Percentiles rank a stretch among this genome's conserved stretches.
Evolutionary conservation across 257 asterid genomes (phyloP).

Genomic region (Osmanthus fragrans): DNA sequence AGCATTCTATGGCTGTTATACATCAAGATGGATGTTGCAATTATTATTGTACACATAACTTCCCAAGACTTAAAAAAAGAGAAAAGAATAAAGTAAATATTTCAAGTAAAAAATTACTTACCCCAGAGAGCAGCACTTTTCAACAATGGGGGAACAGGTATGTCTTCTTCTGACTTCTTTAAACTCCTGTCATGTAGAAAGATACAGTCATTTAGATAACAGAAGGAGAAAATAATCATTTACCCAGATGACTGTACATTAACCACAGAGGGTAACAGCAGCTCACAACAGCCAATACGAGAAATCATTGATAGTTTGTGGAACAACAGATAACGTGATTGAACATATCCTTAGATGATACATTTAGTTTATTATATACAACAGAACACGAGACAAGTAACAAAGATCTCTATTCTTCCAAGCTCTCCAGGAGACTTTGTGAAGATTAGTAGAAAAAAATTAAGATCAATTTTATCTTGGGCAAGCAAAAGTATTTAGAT

Average conservation of each 20-base stretch:
- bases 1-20: neutral
- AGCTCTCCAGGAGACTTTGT: conserved; percentile 1
- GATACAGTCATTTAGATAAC: neutral
- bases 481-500: neutral
- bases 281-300: neutral
- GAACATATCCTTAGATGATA: neutral
- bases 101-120: conserved; percentile 32
- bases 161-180: conserved; percentile 80
- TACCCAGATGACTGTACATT: conserved; percentile 7
- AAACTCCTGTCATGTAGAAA: conserved; percentile 59
- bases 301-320: conserved; percentile 12
- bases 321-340: neutral
- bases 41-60: neutral
- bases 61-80: neutral
- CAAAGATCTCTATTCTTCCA: neutral
- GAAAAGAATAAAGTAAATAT: neutral
- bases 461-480: neutral
- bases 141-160: conserved; percentile 87
- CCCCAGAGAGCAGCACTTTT: conserved; percentile 96
- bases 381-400: neutral
- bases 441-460: neutral
- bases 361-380: neutral
- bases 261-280: neutral
- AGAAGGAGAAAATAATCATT: neutral
- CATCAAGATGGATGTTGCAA: neutral